Conservation (phyloP, 306 rosid genomes). For the Malus sieversii region DNA sequence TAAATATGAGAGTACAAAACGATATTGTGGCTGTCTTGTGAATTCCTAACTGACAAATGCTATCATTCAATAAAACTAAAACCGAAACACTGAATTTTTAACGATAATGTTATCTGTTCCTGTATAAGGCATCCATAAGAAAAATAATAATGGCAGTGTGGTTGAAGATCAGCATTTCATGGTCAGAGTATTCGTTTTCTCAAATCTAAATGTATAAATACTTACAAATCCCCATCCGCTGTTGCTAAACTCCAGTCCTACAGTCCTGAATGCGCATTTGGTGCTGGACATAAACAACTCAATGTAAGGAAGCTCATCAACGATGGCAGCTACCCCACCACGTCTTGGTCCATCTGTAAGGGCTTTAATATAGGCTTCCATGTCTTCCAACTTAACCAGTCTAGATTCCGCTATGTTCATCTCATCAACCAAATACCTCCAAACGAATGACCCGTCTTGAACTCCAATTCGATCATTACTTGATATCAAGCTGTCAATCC, state of each 20-base stretch:
- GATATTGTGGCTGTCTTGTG: background rate
- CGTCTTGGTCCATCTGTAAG: slow-evolving; percentile 47
- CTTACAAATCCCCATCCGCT: slow-evolving; percentile 95
- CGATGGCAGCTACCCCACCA: slow-evolving; percentile 82
- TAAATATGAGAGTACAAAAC: slow-evolving; percentile 1
- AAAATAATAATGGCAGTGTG: too few species aligned
- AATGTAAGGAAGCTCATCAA: slow-evolving; percentile 81
- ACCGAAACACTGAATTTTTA: background rate
- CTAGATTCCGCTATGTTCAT: slow-evolving; percentile 60
- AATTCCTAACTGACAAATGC: background rate
- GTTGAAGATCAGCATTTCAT: background rate
- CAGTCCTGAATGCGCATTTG: slow-evolving; percentile 52
- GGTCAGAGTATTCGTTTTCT: background rate
- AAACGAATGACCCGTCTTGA: slow-evolving; percentile 66
- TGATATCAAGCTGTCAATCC: slow-evolving; percentile 62
- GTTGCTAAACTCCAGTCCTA: slow-evolving; percentile 77
- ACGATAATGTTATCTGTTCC: background rate
- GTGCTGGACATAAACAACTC: slow-evolving; percentile 50
- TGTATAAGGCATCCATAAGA: too few species aligned
- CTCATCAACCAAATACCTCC: slow-evolving; percentile 54
- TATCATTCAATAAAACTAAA: too few species aligned
- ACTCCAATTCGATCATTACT: slow-evolving; percentile 64
- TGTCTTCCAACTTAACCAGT: slow-evolving; percentile 41
- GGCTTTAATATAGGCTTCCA: slow-evolving; percentile 41
- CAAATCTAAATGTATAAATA: slow-evolving; percentile 4